These are phyloP conservation scores for Hypsizygus ulmarius DNA, from an alignment of 1,284 basidiomycete genomes.

Conservation along the genomic window DNA sequence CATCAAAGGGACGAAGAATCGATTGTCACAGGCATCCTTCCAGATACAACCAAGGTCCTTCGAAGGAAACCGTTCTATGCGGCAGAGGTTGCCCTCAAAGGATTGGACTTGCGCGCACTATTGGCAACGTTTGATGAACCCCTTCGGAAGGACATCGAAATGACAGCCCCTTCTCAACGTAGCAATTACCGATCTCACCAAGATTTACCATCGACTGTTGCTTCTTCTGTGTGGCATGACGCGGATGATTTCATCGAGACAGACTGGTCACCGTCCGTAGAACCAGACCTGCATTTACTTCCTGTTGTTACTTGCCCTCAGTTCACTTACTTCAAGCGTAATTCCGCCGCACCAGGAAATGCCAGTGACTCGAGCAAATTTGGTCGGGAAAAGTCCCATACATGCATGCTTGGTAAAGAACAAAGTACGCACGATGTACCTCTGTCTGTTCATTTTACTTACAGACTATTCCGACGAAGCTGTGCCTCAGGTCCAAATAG, in stretches of 20 bases:
- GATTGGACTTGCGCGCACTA: constrained; percentile 78
- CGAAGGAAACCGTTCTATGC: constrained; percentile 90
- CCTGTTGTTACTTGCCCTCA: constrained; percentile 78
- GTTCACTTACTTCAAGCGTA: constrained; percentile 80
- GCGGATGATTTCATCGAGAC: constrained; percentile 84
- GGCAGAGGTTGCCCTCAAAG: constrained; percentile 82
- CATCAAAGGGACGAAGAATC: constrained; percentile 91
- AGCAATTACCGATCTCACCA: constrained; percentile 49
- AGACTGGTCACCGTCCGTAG: constrained; percentile 57
- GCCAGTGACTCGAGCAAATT: constrained; percentile 70
- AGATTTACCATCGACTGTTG: constrained; percentile 39
- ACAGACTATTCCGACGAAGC: constrained; percentile 36
- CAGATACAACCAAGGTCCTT: constrained; percentile 51
- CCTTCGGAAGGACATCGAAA: constrained; percentile 55
- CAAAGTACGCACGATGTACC: constrained; percentile 50
- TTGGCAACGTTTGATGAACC: constrained; percentile 77
- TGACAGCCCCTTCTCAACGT: constrained; percentile 41
- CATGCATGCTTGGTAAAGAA: constrained; percentile 78
- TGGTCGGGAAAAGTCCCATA: constrained; percentile 83
- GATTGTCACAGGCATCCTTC: constrained; percentile 46
- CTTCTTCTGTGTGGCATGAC: constrained; percentile 70
- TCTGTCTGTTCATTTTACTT: background rate
- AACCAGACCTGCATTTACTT: constrained; percentile 68
- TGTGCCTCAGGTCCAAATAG: constrained; percentile 68
- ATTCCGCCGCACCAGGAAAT: constrained; percentile 40